These are phyloP conservation scores for Aspergillus caelatus DNA, from an alignment of 2,329 filamentous ascomycete genomes.

Conservation along the genomic window DNA sequence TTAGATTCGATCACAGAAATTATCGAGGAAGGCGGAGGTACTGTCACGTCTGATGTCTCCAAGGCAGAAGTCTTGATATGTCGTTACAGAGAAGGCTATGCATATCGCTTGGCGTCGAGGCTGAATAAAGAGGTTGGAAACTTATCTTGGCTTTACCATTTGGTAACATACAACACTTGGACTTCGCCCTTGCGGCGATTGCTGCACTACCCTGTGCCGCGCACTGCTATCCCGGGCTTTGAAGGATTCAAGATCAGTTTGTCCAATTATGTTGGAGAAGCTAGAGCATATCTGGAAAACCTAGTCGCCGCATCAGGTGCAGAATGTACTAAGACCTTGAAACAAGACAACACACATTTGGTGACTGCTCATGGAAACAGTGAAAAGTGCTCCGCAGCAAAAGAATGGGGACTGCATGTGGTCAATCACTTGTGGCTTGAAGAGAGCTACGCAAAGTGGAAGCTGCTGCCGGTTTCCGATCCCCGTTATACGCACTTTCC, in stretches of 20 bases:
- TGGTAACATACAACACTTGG: constrained; percentile 88
- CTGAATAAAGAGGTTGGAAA: constrained; percentile 84
- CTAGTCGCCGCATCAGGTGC: constrained; percentile 82
- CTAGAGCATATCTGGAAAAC: constrained; percentile 90
- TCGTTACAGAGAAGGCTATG: constrained; percentile 77
- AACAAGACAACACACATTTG: constrained; percentile 91
- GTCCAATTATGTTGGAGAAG: constrained; percentile 95
- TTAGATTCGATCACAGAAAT: constrained; percentile 69
- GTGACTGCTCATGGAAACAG: constrained; percentile 87
- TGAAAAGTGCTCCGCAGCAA: constrained; percentile 90
- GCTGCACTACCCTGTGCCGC: constrained; percentile 86
- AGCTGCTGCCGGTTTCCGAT: constrained; percentile 71
- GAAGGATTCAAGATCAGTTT: constrained; percentile 76
- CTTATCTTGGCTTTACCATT: constrained; percentile 87
- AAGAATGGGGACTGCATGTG: constrained; percentile 88
- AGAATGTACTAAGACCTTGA: constrained; percentile 92
- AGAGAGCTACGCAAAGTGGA: constrained; percentile 91
- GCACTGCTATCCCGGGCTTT: constrained; percentile 78
- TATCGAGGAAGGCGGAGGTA: constrained; percentile 71
- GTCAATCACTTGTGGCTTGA: constrained; percentile 97
- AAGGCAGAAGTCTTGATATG: constrained; percentile 84
- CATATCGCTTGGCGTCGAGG: constrained; percentile 77
- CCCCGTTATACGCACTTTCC: constrained; percentile 85
- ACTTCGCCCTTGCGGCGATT: constrained; percentile 80
- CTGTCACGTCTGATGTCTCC: constrained; percentile 65